Conservation (phyloP, 148 eudicot genomes). For the Chenopodium suecicum region DNA sequence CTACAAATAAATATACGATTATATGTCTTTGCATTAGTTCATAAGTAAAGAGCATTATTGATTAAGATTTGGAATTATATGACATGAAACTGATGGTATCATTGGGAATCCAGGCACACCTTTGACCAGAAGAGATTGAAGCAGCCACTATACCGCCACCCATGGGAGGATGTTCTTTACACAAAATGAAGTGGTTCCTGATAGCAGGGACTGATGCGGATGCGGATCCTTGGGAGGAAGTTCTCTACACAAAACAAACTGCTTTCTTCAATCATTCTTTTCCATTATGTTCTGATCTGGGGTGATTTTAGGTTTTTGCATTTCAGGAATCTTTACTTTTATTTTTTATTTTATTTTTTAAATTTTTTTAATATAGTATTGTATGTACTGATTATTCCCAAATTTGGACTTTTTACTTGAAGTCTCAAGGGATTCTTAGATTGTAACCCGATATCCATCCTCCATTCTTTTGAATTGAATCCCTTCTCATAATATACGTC, state of each 20-base stretch:
- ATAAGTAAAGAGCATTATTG: not conserved
- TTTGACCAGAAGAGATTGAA: constrained; percentile 98
- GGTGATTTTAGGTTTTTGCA: constrained; percentile 17
- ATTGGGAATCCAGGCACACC: constrained; percentile 68
- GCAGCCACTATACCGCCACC: constrained; percentile 98
- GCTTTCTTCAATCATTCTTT: constrained; percentile 12
- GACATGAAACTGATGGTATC: constrained; percentile 13
- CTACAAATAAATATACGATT: not conserved
- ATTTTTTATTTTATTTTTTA: not conserved
- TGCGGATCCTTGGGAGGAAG: constrained; percentile 82
- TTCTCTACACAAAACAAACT: constrained; percentile 87
- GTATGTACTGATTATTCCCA: constrained; percentile 20
- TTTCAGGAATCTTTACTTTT: not conserved
- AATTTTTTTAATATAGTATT: not conserved
- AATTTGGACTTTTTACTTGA: not conserved
- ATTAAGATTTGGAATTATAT: not conserved
- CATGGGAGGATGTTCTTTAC: constrained; percentile 99
- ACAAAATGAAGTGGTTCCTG: constrained; percentile 61
- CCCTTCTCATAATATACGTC: not conserved
- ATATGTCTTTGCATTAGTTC: not conserved
- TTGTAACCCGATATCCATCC: not conserved
- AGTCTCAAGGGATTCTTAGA: not conserved
- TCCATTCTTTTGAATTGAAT: constrained; percentile 17
- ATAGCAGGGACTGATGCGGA: constrained; percentile 10
- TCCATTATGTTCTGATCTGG: not conserved